Evolutionary conservation across 2,329 filamentous ascomycete genomes (phyloP).

Genomic region (Piedraia hortae): DNA sequence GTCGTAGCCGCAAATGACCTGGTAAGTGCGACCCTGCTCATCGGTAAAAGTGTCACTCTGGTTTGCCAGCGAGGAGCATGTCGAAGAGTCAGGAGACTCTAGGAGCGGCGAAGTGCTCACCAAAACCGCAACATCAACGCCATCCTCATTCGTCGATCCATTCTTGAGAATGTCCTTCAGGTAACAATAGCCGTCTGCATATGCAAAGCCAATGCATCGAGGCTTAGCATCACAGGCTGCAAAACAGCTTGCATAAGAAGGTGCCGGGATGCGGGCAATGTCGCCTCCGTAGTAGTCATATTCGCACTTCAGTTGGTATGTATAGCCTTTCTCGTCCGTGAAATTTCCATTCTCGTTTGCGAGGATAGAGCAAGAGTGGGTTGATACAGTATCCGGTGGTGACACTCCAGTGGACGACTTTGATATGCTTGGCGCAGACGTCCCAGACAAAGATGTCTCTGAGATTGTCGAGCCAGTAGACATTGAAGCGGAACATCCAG

Average conservation of each 20-base stretch:
- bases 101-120: not conserved
- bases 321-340: too few species aligned
- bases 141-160: not conserved
- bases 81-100: not conserved
- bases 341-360: too few species aligned
- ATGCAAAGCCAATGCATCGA: conserved; percentile 4
- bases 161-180: conserved; percentile 1
- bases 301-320: conserved; percentile 2
- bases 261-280: not conserved
- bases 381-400: too few species aligned
- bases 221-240: conserved; percentile 2
- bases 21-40: conserved; percentile 2
- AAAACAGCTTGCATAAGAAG: conserved; percentile 2
- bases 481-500: too few species aligned
- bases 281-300: conserved; percentile 1
- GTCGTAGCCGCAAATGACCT: conserved; percentile 4
- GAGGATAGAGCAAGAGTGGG: too few species aligned
- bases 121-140: not conserved
- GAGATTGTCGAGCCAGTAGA: too few species aligned
- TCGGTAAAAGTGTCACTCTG: conserved; percentile 1
- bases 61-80: too few species aligned
- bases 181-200: conserved; percentile 3
- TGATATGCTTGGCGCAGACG: too few species aligned
- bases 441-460: not conserved
- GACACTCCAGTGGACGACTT: too few species aligned